Evolutionary conservation across 75 land plant genomes (phyloP).

Genomic region (Picea sitchensis): DNA sequence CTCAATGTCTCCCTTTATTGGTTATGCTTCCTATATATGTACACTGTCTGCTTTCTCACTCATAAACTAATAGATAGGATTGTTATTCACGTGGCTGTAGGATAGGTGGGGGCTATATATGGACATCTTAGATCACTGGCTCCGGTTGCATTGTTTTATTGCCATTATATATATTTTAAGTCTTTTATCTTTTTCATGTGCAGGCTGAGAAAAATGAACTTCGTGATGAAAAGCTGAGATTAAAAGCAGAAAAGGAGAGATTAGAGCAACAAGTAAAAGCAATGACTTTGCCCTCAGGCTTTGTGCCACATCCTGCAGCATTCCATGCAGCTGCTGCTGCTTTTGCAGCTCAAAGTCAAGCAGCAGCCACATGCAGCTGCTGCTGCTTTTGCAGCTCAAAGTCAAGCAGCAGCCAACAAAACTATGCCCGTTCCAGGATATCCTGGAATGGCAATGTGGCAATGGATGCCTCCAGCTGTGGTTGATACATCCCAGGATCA

Average conservation of each 20-base stretch:
- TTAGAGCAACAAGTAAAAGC: slow-evolving; percentile 83
- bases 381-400: slow-evolving; percentile 30
- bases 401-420: slow-evolving; percentile 27
- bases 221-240: slow-evolving; percentile 87
- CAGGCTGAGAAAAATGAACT: slow-evolving; percentile 94
- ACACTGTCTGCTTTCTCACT: not conserved
- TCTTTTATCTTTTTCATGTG: not conserved
- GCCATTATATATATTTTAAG: not conserved
- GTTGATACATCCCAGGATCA: slow-evolving; percentile 76
- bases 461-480: slow-evolving; percentile 70
- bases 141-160: not conserved
- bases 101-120: too few relatives aligned
- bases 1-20: too few relatives aligned
- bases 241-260: slow-evolving; percentile 80
- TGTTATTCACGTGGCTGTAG: not conserved
- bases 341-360: slow-evolving; percentile 36
- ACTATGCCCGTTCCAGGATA: slow-evolving; percentile 17
- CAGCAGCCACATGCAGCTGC: slow-evolving; percentile 13
- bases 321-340: slow-evolving; percentile 18
- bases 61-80: not conserved
- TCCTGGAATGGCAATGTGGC: slow-evolving; percentile 58
- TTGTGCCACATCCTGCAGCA: slow-evolving; percentile 61
- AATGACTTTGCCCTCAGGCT: slow-evolving; percentile 39
- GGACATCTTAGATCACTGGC: not conserved
- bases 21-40: too few relatives aligned